Evolutionary conservation across 2,329 filamentous ascomycete genomes (phyloP), one percentile per base, ranked within the genome.

Genomic region (Ceratocystis huliohia): DNA sequence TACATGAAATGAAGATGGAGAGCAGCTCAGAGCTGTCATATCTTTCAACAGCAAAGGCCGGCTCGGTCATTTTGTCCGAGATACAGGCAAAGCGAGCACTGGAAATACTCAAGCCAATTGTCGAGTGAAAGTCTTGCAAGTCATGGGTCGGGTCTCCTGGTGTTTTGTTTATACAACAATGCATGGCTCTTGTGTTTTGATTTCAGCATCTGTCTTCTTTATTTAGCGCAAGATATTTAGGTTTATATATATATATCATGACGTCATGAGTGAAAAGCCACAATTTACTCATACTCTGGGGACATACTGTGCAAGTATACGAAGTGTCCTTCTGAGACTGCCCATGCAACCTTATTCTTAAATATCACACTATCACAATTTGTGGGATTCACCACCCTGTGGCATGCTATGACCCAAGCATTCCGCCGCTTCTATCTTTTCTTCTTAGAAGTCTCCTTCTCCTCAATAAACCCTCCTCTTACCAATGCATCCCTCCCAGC

Each of bases 401-500:
- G 37, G 10, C 37, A 41, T 15, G 10, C 37, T 15, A 41, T 41
- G 37, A 5, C 37, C 37, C 10, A 13, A 20, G 4, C 48, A 25
- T 25, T 53, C 48, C 7, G 20, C 48, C 7, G 20, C 20, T 10
- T 44, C 28, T 67, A 48, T 37, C 41, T 48, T 57, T 74, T 74
- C 72, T 79, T 83, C 71, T 79, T 79, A 71, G 76, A 79, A n/a
- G 67, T 69, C 28, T 71, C 71, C 67, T 72, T 77, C 48, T 86
- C 84, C 66, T 78, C 79, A 8, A 84, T 85, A 71, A 89, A 84
- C 0, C 88, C 89, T 0, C 88, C 91, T 73, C 84, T 84, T 8
- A 96, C 83, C 69, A 97, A 81, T 0, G 88, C 89, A 76, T 96
- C 91, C 72, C 92, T 83, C 6, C 91, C 92, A 7, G 86, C 89